Base-by-base conservation (phyloP, 768 basidiomycete genomes). In the Leccinellum rugosiceps region DNA sequence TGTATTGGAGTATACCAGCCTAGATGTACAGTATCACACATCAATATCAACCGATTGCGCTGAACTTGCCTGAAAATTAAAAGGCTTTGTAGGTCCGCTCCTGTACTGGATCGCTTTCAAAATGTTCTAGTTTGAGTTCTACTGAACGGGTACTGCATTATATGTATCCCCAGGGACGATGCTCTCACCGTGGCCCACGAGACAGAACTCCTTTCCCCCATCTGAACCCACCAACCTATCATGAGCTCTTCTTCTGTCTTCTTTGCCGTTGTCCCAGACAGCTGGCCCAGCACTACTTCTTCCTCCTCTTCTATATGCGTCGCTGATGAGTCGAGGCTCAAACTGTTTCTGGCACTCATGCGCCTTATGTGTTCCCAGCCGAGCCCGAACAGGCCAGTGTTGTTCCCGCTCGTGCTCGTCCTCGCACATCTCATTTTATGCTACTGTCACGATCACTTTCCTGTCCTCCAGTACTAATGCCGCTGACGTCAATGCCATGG, bases 301-400 rank as follows among this genome's bases (percentile, higher is more conserved):
- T 38, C 38, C n/a, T 56, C 65, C 23, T 52, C 49, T 44, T 45
- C 58, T 50, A 43, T 31, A 25, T 41, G 53, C 9, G 6, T 25
- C 9, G 6, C n/a, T 14, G 63, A 63, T 28, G n/a, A n/a, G 34
- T 64, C 26, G 65, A 68, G 50, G 58, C 60, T n/a, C 67, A 65
- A 50, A 8, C 23, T 15, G 4, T 46, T 25, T 23, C 30, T 7
- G 50, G 65, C 5, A 57, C 56, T 11, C 41, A 52, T 21, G 38
- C 46, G 0, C 26, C 56, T 25, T 58, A 61, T 21, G 6, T 45
- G 1, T 52, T 63, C n/a, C 63, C 63, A 9, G 25, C 17, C 4
- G 4, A 30, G 1, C 59, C 58, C 35, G 54, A 58, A 34, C 55
- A 52, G 49, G 58, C 47, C 25, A 55, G 55, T n/a, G 28, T 31